These are phyloP conservation scores for Parachaetomium inaequale DNA, from an alignment of 495 filamentous ascomycete species.

Conservation along the genomic window DNA sequence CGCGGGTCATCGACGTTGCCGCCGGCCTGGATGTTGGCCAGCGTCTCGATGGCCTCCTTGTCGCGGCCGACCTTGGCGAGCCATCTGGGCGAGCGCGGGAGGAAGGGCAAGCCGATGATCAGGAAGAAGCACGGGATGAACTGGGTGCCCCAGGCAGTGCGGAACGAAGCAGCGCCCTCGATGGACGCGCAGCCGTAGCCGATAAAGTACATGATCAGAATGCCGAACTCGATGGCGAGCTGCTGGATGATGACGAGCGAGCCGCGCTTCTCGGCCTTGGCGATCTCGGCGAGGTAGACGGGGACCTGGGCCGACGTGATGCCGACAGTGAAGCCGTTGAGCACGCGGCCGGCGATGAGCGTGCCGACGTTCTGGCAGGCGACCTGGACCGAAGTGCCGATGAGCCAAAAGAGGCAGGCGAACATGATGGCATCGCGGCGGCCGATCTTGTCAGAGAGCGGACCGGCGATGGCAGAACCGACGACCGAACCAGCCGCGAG, in stretches of 20 bases:
- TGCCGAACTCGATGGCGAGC: slow-evolving; percentile 70
- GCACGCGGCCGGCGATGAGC: slow-evolving; percentile 65
- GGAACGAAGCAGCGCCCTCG: slow-evolving; percentile 59
- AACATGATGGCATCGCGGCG: slow-evolving; percentile 62
- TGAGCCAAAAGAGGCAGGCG: slow-evolving; percentile 66
- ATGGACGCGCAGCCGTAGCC: slow-evolving; percentile 57
- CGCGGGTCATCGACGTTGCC: slow-evolving; percentile 62
- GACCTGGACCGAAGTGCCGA: slow-evolving; percentile 65
- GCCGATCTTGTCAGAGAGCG: slow-evolving; percentile 57
- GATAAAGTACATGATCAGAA: slow-evolving; percentile 47
- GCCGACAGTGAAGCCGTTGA: slow-evolving; percentile 70
- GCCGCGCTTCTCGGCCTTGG: slow-evolving; percentile 62
- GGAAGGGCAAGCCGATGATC: slow-evolving; percentile 62
- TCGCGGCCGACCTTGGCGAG: slow-evolving; percentile 64
- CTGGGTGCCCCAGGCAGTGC: slow-evolving; percentile 70
- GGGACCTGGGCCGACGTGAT: slow-evolving; percentile 74
- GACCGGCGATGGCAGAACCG: slow-evolving; percentile 18
- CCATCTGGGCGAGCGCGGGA: slow-evolving; percentile 71
- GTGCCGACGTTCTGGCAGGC: slow-evolving; percentile 56
- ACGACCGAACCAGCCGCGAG: slow-evolving; percentile 23
- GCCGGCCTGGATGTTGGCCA: slow-evolving; percentile 66
- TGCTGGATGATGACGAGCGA: slow-evolving; percentile 72
- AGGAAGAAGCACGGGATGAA: slow-evolving; percentile 63
- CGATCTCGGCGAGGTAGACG: slow-evolving; percentile 77
- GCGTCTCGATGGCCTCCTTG: slow-evolving; percentile 62